Evolutionary conservation across 164 flowering plant genomes (phyloP).

Genomic region (Liquidambar formosana): DNA sequence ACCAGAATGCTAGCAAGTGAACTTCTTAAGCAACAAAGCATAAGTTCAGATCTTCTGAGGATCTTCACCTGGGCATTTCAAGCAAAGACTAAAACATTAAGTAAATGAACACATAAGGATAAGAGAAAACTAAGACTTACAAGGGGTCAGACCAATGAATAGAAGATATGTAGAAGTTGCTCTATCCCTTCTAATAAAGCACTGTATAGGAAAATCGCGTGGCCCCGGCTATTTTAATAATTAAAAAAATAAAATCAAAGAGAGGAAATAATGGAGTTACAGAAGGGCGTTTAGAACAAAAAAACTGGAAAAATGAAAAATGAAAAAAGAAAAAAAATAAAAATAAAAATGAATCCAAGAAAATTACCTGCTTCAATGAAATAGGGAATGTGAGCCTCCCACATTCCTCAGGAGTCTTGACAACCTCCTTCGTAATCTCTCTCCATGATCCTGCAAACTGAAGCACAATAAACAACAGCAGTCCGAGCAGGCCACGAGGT

Average conservation of each 20-base stretch:
- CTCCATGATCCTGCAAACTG: conserved; percentile 82
- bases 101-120: neutral
- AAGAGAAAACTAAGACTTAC: conserved; percentile 37
- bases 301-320: too few relatives aligned
- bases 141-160: conserved; percentile 67
- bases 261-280: neutral
- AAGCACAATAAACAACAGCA: conserved; percentile 61
- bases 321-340: neutral
- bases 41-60: too few relatives aligned
- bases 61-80: neutral
- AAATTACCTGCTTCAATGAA: conserved; percentile 72
- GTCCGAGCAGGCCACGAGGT: conserved; percentile 71
- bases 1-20: neutral
- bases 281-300: neutral
- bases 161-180: conserved; percentile 64
- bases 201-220: conserved; percentile 73
- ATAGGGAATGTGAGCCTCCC: conserved; percentile 76
- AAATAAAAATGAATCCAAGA: neutral
- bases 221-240: conserved; percentile 53
- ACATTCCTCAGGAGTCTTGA: conserved; percentile 61
- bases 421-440: conserved; percentile 61
- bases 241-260: too few relatives aligned
- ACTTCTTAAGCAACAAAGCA: neutral
- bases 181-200: conserved; percentile 80
- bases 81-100: neutral